Evolutionary conservation across 371 early-diverging fungal species (phyloP), one percentile per base, ranked within the genome.

Genomic region (Mortierella sp.): DNA sequence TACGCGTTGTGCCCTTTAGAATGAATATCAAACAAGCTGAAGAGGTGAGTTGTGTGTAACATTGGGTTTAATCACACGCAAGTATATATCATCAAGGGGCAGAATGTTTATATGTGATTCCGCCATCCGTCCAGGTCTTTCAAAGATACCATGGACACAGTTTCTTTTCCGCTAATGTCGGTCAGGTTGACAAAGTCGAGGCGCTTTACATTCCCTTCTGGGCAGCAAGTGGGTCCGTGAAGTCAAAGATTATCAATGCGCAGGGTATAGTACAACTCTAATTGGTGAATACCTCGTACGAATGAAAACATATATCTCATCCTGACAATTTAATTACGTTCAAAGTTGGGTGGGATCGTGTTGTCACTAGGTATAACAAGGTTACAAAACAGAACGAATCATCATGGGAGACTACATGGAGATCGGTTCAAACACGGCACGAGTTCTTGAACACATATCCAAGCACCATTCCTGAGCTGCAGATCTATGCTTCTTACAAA

Each of bases 151-250:
- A 90, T 57, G 87, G 88, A 13, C 86, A 83, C n/a, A 88, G 88
- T 37, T 90, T 89, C 75, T 90, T 90, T 65, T 86, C 90, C 1
- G 84, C 83, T 17, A 86, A 85, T 13, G 51, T 85, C 28, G 79
- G 72, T 17, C 72, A 79, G 17, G 82, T 84, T 2, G 80, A 85
- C 10, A 83, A 86, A n/a, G 85, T 88, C 22, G 86, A 88, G 58
- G 86, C 89, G 64, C 72, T 83, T 7, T 90, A 86, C 65, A 68
- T 90, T 23, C 90, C 90, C 0, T 90, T 89, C 60, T 90, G 90
- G 90, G 86, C 87, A 1, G 86, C 87, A 3, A 86, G 88, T 49
- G 87, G 86, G 23, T 83, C 83, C 34, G 86, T 90, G 19, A 78
- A 75, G 34, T 80, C 87, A 17, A 76, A 83, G 22, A 82, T 90